phyloP scores from a whole-genome alignment of 2,329 filamentous ascomycete genomes.

The Penicillium concentricum region DNA sequence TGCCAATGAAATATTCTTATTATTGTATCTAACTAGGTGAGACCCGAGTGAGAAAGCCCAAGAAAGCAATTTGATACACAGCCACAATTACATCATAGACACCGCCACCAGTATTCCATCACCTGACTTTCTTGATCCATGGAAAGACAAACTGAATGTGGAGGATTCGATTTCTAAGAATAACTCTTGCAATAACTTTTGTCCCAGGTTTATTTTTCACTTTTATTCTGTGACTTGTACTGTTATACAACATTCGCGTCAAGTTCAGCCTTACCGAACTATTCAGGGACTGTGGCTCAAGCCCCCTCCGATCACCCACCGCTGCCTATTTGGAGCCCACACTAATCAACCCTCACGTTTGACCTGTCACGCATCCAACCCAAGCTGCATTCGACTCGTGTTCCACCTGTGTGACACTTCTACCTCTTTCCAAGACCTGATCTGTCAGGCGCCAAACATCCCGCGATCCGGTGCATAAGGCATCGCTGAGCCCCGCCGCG shows the following conservation, averaged over 20 bases:
- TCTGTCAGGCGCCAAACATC: conserved; percentile 21
- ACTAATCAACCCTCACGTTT: conserved; percentile 5
- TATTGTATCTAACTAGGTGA: background rate
- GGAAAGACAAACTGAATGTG: conserved; percentile 14
- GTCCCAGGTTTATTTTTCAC: background rate
- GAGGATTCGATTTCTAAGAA: conserved; percentile 22
- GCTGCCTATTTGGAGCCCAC: conserved; percentile 19
- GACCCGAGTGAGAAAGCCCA: background rate
- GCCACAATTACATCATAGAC: conserved; percentile 22
- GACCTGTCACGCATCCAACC: conserved; percentile 10
- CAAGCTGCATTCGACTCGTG: conserved; percentile 8
- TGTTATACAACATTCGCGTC: background rate
- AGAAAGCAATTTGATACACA: background rate
- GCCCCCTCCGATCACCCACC: conserved; percentile 15
- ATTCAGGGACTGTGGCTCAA: conserved; percentile 11
- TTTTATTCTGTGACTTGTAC: background rate
- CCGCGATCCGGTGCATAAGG: conserved; percentile 25
- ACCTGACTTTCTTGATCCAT: conserved; percentile 20
- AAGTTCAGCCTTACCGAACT: conserved; percentile 4
- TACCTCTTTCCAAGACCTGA: conserved; percentile 11
- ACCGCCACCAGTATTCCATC: conserved; percentile 17
- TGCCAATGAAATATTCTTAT: background rate
- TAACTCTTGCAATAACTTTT: conserved; percentile 1
- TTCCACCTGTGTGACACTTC: conserved; percentile 18
- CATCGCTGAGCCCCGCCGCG: conserved; percentile 26